Base-by-base conservation (phyloP, 2,329 filamentous ascomycete genomes). In the Exophiala bonariae region DNA sequence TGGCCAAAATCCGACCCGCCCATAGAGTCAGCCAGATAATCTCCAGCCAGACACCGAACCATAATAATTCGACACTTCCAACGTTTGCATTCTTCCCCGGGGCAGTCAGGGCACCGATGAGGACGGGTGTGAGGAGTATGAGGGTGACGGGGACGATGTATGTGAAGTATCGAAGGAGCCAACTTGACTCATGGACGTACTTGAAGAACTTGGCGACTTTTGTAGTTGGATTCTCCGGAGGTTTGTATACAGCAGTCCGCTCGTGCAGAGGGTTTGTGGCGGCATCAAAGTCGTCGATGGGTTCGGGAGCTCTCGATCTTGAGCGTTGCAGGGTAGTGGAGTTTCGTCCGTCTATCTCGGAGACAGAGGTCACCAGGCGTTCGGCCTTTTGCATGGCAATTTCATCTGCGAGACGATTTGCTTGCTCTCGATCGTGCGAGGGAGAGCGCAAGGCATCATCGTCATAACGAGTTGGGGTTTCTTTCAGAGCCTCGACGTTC, bases 11-110 rank as follows among this genome's bases (percentile, higher is more conserved):
- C 61, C 81, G 69, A 44, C 81, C 86, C 16, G 86, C 85, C 92
- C 92, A 97, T 0, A 96, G 75, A 0, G 89, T 89, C 54, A 92
- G 76, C 92, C 92, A 97, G 19, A 96, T 78, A 33, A 96, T 89
- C 66, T 96, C 88, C 14, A 96, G 77, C 92, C 92, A 97, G 53
- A 96, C 89, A 22, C 87, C 87, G 63, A 97, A 96, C 92, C 92
- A 97, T 50, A 89, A 73, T 35, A 96, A 72, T 53, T 82, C 63
- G 0, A 96, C 89, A 16, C 86, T 89, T 1, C 89, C 89, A 2
- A 86, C 79, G 10, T 79, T 81, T 2, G 85, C 73, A 39, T 77
- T 55, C n/a, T 73, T 70, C 52, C 78, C 86, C n/a, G 42, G 44
- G 11, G 55, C 52, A 1, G 78, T 54, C 14, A 87, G 67, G 1